These are phyloP conservation scores for Lachancea lanzarotensis DNA, from an alignment of 805 yeast species.

Conservation along the genomic window DNA sequence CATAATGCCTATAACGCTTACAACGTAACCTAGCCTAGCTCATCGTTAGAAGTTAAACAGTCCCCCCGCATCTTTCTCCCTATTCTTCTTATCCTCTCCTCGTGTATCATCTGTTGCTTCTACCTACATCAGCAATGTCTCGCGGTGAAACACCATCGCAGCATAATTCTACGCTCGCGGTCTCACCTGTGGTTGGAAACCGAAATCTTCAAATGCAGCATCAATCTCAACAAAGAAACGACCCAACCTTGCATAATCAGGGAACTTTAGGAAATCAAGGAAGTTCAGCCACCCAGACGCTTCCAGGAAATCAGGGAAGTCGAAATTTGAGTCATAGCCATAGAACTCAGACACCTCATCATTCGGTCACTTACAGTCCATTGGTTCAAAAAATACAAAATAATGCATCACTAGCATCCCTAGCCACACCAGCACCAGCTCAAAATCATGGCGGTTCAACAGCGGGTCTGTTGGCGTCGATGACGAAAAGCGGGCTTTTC, in stretches of 20 bases:
- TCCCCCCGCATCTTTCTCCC: too few relatives aligned
- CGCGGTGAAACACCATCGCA: slow-evolving; percentile 42
- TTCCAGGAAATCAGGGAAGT: background rate
- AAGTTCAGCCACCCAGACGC: too few relatives aligned
- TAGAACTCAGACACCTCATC: slow-evolving; percentile 30
- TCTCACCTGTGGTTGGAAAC: slow-evolving; percentile 45
- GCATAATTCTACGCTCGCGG: slow-evolving; percentile 65
- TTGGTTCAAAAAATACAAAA: slow-evolving; percentile 12
- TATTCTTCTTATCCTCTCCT: too few relatives aligned
- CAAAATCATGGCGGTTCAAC: slow-evolving; percentile 14
- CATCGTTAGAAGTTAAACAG: too few relatives aligned
- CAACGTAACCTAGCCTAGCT: background rate
- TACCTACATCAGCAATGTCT: slow-evolving; percentile 14
- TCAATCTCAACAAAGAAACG: background rate
- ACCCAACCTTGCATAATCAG: too few relatives aligned
- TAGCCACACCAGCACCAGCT: slow-evolving; percentile 33
- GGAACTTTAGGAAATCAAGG: too few relatives aligned
- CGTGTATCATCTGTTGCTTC: too few relatives aligned
- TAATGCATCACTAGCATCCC: slow-evolving; percentile 31
- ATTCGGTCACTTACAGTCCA: slow-evolving; percentile 11
- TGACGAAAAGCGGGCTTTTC: slow-evolving; percentile 23
- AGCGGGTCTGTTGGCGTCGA: slow-evolving; percentile 21
- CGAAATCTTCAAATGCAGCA: slow-evolving; percentile 1
- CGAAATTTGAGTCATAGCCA: slow-evolving; percentile 37
- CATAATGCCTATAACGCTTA: background rate